Base-by-base conservation (phyloP, 108 stramenopile genomes). In the Mayamaea pseudoterrestris region DNA sequence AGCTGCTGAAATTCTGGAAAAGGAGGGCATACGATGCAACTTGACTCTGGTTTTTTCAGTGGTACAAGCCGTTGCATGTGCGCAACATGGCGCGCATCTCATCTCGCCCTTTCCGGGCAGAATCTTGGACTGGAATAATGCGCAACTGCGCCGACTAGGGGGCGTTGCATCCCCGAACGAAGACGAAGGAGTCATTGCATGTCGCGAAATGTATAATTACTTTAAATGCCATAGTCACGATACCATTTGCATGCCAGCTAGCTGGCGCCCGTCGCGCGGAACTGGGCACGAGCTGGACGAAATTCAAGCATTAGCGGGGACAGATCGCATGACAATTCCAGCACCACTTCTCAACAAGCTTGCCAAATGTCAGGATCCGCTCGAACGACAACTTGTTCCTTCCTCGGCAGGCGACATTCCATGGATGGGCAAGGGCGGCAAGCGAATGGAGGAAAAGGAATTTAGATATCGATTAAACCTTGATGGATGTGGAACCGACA, bases 31-130 rank as follows among this genome's bases (percentile, higher is more conserved):
- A 46, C 65, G 69, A 43, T 96, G 94, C 68, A 96, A 98, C 66
- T 67, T 99, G 35, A 98, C 98, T 3, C 71, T 97, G 18, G 65
- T 98, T 21, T 98, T 97, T 73, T 78, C 73, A 36, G 75, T 95
- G 35, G 43, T 84, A n/a, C 96, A 97, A 68, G 98, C 94, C 2
- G 93, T 76, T 9, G 98, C 95, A 0, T 78, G 82, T 27, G 98
- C 95, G 5, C 95, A 99, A 64, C 89, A 81, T 1, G 90, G 85
- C 5, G 92, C 90, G 0, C 81, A 83, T 40, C 63, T 99, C 34
- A 90, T 99, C 55, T 93, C 93, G 6, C 96, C 98, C 20, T 97
- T 96, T 65, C 96, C 97, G 1, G 98, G 98, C 44, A 80, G 95
- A 30, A 90, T 99, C 52, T 45, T 88, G 52, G 98, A 99, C 71